Evolutionary conservation across 2,329 filamentous ascomycete species (phyloP).

Genomic region (Cladosporium colombiae): DNA sequence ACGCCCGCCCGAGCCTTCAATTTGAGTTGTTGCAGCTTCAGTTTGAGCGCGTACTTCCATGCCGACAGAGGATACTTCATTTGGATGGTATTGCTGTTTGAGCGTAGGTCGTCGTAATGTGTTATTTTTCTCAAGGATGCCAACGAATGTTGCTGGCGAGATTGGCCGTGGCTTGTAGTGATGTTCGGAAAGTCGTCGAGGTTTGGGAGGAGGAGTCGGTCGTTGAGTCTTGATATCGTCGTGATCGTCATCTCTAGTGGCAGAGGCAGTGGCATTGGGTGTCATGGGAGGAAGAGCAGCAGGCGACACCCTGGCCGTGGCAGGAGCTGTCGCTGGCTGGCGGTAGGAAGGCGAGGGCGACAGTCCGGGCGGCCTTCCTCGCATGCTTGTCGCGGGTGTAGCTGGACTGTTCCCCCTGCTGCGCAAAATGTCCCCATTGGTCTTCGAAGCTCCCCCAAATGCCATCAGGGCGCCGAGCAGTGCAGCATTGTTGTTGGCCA

Average conservation of each 20-base stretch:
- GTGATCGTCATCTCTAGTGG: neutral
- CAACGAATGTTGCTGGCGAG: constrained; percentile 63
- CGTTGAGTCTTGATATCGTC: constrained; percentile 18
- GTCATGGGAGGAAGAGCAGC: neutral
- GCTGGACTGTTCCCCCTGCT: constrained; percentile 14
- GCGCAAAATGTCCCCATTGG: constrained; percentile 30
- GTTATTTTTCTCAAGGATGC: constrained; percentile 65
- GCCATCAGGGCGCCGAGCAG: constrained; percentile 52
- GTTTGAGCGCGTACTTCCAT: constrained; percentile 36
- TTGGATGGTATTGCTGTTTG: constrained; percentile 44
- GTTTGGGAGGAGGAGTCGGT: constrained; percentile 34
- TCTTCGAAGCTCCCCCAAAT: constrained; percentile 47
- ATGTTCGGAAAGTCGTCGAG: constrained; percentile 30
- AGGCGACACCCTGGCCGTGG: neutral
- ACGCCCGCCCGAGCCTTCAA: constrained; percentile 4
- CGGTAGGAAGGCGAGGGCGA: constrained; percentile 23
- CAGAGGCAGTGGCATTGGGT: constrained; percentile 3
- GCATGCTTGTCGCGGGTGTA: constrained; percentile 27
- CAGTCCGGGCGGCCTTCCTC: constrained; percentile 23
- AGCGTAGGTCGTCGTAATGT: constrained; percentile 28
- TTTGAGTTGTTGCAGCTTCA: constrained; percentile 28
- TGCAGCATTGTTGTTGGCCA: constrained; percentile 39
- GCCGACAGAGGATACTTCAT: constrained; percentile 32
- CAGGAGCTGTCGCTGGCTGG: constrained; percentile 10
- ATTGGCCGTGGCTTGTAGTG: constrained; percentile 16